Conservation (phyloP, 1,284 basidiomycete genomes). For the Ceratobasidium sp. region DNA sequence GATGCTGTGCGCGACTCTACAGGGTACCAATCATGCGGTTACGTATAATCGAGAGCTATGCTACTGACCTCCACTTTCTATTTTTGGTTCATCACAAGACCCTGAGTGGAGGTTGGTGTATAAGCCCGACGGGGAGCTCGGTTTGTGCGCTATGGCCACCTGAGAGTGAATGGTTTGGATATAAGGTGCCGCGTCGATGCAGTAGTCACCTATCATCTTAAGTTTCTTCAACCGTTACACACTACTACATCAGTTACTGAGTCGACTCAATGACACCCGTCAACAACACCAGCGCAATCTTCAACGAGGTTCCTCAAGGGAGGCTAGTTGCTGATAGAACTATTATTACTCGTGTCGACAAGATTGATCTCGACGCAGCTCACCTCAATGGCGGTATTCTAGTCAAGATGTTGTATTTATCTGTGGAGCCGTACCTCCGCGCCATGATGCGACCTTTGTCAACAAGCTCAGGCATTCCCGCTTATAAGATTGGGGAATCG, state of each 20-base stretch:
- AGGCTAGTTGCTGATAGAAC: constrained; percentile 65
- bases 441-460: constrained; percentile 53
- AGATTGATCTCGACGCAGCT: constrained; percentile 60
- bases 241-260: neutral
- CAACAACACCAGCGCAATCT: constrained; percentile 51
- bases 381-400: constrained; percentile 61
- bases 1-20: neutral
- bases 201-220: neutral
- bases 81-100: constrained; percentile 1
- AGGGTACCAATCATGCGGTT: neutral
- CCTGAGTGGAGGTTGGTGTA: constrained; percentile 15
- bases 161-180: neutral
- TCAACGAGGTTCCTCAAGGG: constrained; percentile 56
- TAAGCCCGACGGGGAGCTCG: constrained; percentile 1
- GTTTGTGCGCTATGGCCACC: neutral
- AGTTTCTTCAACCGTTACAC: neutral
- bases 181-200: neutral
- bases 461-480: neutral
- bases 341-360: constrained; percentile 61
- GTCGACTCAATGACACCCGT: constrained; percentile 48
- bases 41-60: neutral
- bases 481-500: constrained; percentile 26
- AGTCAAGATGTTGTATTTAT: constrained; percentile 58
- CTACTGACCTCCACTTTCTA: neutral
- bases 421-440: constrained; percentile 61